A percentile compares a stretch with the other conserved stretches of the same genome.
Evolutionary conservation across 495 filamentous ascomycete genomes (phyloP).

Genomic region (Tuber borchii): DNA sequence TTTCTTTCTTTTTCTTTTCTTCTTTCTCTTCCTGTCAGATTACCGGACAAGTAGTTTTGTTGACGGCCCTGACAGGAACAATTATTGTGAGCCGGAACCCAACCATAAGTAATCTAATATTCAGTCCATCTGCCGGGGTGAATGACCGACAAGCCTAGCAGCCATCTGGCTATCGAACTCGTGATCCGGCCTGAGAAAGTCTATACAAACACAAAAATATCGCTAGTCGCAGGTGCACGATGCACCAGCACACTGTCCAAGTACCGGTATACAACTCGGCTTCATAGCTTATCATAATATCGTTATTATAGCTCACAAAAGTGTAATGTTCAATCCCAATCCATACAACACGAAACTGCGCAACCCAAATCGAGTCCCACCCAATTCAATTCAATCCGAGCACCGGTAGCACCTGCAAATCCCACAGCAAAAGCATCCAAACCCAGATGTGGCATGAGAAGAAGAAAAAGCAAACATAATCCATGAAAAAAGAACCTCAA

Average conservation of each 20-base stretch:
- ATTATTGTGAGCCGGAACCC: background rate
- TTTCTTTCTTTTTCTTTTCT: background rate
- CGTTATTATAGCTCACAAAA: constrained; percentile 1
- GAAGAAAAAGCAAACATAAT: background rate
- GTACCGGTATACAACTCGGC: background rate
- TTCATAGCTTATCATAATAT: background rate
- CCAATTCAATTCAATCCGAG: background rate
- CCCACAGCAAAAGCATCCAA: background rate
- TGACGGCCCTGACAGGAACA: background rate
- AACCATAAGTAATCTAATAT: background rate
- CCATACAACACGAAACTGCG: background rate
- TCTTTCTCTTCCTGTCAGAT: background rate
- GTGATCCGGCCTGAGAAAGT: background rate
- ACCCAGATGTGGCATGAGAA: background rate
- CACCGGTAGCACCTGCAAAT: background rate
- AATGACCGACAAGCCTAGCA: background rate
- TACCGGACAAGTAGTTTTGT: background rate
- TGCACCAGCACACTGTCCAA: background rate
- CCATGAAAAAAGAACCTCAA: background rate
- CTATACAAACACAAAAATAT: background rate
- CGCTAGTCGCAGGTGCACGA: background rate
- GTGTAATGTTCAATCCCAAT: background rate
- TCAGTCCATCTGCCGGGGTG: background rate
- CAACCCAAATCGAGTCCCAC: background rate
- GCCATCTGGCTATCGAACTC: background rate